Evolutionary conservation across 2,329 filamentous ascomycete species (phyloP), one percentile per base, ranked within the genome.

Genomic region (Alternaria consortialis): DNA sequence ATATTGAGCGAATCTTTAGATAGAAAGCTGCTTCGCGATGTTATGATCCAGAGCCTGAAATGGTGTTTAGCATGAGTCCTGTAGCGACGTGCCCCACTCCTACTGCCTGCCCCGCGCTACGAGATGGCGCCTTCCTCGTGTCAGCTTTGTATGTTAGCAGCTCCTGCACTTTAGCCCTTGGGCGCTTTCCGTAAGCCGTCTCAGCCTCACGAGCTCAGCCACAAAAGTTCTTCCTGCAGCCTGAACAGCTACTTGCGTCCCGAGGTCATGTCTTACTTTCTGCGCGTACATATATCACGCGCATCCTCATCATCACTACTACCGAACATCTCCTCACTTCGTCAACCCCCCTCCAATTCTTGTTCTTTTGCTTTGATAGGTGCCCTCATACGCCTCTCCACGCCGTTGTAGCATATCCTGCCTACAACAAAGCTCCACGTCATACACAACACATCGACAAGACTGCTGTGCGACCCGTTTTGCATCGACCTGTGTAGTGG

Each of bases 21-120:
- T 15, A 7, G 25, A 25, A 20, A 43, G 20, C 40, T 43, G 20
- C 40, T 25, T 43, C 40, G 4, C 12, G 7, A 43, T 43, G 25
- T 12, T 25, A 3, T 13, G 9, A 0, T 31, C 25, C 11, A 13
- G n/a, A 32, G 34, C 7, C 20, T 58, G 11, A 11, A 25, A 25
- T 46, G 46, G 25, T 50, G 53, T 56, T 52, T 53, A 53, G 43
- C 58, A 12, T 34, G 31, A 44, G 48, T 48, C 48, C 48, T 50
- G 47, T 54, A 12, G 31, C 39, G 44, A 44, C 15, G 17, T 54
- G 62, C 62, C 56, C 62, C 60, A 44, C 55, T 57, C 42, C 46
- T 53, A 34, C 50, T n/a, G 40, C 34, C 27, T 40, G 56, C 46
- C 58, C 61, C 60, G 53, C 63, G 50, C 58, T 43, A 47, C 47